Base-by-base conservation (phyloP, 2,329 filamentous ascomycete species). In the Alternaria sp. region DNA sequence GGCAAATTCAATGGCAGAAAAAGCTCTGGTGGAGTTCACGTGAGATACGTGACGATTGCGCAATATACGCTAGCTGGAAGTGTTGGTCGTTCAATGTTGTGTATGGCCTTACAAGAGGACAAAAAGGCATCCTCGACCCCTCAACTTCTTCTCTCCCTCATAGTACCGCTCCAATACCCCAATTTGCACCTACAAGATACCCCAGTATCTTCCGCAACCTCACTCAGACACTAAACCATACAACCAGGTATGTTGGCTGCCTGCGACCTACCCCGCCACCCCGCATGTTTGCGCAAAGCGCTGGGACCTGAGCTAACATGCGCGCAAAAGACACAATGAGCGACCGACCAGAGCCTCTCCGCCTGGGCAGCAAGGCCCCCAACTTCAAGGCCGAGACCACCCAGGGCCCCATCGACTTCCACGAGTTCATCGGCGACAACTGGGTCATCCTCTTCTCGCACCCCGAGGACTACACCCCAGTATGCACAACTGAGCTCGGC, bases 381-480 rank as follows among this genome's bases (percentile, higher is more conserved):
- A 87, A 91, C 84, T 91, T 91, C 84, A 81, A 89, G 72, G 88
- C 89, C 65, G 86, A 90, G 74, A 90, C 89, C 71, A 91, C 89
- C 68, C 78, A 84, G 67, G 89, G 89, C 62, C 84, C 84, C 58
- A 90, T 91, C 77, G 85, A 90, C 81, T 91, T 91, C 85, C 89
- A 91, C 82, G 71, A 90, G 72, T 91, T 88, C 84, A 90, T 91
- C 70, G 89, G 88, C 74, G 84, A 90, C 83, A 88, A 85, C 72
- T 91, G 89, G 89, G 87, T 89, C 64, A 84, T 91, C 67, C 85
- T 91, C 70, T 91, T 91, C 85, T 91, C 89, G 47, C 89, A 91
- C 82, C 89, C 89, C 46, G 89, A 85, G 72, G 84, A 86, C 77
- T 87, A 86, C 81, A 87, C 86, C 8, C 85, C 85, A 52, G 85